Evolutionary conservation across 2,329 filamentous ascomycete species (phyloP), one percentile per base, ranked within the genome.

Genomic region (Penicillium hesseltinei): DNA sequence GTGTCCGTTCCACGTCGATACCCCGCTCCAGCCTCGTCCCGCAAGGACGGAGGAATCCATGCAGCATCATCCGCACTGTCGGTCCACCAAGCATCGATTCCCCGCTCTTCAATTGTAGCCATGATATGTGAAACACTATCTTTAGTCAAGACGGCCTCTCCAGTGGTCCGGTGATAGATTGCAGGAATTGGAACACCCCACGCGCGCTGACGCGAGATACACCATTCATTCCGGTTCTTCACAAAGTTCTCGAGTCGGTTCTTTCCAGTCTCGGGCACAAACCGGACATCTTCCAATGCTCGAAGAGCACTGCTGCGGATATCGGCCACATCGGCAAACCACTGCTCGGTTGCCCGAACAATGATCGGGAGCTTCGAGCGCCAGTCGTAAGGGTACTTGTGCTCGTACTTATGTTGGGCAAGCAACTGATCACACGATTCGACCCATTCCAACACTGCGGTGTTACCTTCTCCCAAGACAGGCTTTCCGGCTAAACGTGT

Each of bases 321-420:
- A 50, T 82, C 84, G 15, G 83, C 91, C 2, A 97, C 91, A 73
- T 97, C 91, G 11, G 94, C 92, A 71, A 99, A 99, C 94, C 94
- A 99, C 75, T 99, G 94, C 38, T 92, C 91, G 0, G 95, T 99
- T 4, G 94, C 93, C 63, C 94, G 81, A 35, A 95, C 85, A 58
- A 99, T 91, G 49, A 99, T 88, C 1, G 94, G 94, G 64, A 89
- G 82, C 75, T 97, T 99, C 0, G 93, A 96, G 53, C 94, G 84
- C 94, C 94, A 99, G 75, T 99, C 94, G 66, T 97, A 96, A 0
- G 94, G 94, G 71, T 97, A 97, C 74, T 96, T 97, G 80, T 99
- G 94, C 51, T 82, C 82, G 71, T 93, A 88, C 56, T 81, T 81
- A 65, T 95, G 88, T 4, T 83, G 83, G 39, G 82, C 81, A 40